phyloP scores from a whole-genome alignment of 1,284 basidiomycete species.

The Takashimella tepidaria region DNA sequence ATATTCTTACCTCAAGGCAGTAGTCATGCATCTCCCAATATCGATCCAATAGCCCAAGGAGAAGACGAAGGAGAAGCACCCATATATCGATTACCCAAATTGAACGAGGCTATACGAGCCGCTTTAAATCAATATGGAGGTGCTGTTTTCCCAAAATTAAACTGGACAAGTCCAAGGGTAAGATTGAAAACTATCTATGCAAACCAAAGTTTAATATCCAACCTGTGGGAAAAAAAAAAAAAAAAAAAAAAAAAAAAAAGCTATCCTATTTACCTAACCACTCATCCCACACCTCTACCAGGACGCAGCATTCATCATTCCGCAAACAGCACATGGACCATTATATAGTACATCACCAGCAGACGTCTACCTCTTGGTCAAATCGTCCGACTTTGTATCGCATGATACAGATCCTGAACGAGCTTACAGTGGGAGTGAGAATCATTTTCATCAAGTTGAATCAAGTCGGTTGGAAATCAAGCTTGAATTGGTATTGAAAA shows the following conservation, averaged over 20 bases:
- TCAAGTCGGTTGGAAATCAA: slow-evolving; percentile 49
- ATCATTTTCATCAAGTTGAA: no score
- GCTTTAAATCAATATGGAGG: slow-evolving; percentile 63
- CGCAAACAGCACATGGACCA: slow-evolving; percentile 65
- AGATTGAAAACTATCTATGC: slow-evolving; percentile 22
- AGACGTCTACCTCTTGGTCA: slow-evolving; percentile 88
- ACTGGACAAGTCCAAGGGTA: slow-evolving; percentile 85
- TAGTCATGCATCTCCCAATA: slow-evolving; percentile 17
- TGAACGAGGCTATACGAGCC: slow-evolving; percentile 67
- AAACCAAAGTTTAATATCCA: no score
- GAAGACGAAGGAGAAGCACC: slow-evolving; percentile 20
- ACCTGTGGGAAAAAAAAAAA: no score
- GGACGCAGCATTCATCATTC: slow-evolving; percentile 91
- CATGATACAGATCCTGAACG: slow-evolving; percentile 65
- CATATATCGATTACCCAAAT: slow-evolving; percentile 58
- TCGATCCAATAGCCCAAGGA: not conserved
- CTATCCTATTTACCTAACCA: not conserved
- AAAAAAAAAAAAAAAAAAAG: no score
- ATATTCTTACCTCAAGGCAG: slow-evolving; percentile 57
- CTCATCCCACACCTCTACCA: slow-evolving; percentile 36
- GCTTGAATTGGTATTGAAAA: slow-evolving; percentile 83
- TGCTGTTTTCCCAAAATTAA: slow-evolving; percentile 90
- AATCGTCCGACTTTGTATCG: slow-evolving; percentile 83
- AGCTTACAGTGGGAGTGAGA: slow-evolving; percentile 33
- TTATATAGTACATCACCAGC: slow-evolving; percentile 79